Evolutionary conservation across 2,329 filamentous ascomycete species (phyloP).

Genomic region (Beauveria scarabaeidicola): DNA sequence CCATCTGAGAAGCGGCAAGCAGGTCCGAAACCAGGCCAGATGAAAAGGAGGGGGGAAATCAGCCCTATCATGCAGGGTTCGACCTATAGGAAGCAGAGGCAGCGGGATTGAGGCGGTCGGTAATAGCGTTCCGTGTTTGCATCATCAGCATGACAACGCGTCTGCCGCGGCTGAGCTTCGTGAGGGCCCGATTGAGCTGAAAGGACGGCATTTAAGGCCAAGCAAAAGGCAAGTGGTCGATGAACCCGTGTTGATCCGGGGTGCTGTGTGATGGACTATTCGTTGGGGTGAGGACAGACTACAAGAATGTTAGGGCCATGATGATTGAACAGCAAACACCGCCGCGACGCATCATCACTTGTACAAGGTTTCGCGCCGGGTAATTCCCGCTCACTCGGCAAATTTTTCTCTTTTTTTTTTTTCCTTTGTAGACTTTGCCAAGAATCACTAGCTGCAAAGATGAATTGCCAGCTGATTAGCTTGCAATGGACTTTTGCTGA

Average conservation of each 20-base stretch:
- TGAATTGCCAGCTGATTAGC: not conserved
- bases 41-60: too few relatives aligned
- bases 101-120: not conserved
- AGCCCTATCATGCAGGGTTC: not conserved
- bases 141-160: too few relatives aligned
- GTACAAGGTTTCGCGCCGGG: not conserved
- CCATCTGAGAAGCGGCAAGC: not conserved
- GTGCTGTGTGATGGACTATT: too few relatives aligned
- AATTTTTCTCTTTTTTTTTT: not conserved
- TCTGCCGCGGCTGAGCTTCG: too few relatives aligned
- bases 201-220: too few relatives aligned
- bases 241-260: too few relatives aligned
- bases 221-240: too few relatives aligned
- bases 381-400: not conserved
- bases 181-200: too few relatives aligned
- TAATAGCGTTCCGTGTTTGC: not conserved
- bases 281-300: not conserved
- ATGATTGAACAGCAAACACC: not conserved
- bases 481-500: not conserved
- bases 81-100: not conserved
- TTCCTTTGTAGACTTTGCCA: not conserved
- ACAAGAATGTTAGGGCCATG: not conserved
- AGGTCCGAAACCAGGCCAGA: not conserved
- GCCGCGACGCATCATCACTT: not conserved
- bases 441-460: not conserved